These are phyloP conservation scores for Chytridiales sp. DNA, from an alignment of 371 early-diverging fungal species.

Conservation along the genomic window DNA sequence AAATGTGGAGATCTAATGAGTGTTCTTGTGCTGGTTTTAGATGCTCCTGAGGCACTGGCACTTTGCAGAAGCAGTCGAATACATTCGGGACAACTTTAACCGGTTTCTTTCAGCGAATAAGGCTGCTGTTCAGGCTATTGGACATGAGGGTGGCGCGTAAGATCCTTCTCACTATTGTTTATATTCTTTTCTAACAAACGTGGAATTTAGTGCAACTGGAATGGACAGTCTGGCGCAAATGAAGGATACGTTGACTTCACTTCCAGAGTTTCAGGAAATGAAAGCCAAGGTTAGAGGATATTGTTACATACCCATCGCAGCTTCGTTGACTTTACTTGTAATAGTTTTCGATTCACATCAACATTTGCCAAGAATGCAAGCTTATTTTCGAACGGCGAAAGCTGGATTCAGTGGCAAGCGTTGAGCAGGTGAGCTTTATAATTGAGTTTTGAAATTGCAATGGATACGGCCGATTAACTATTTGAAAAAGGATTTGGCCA, in stretches of 20 bases:
- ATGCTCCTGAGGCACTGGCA: slow-evolving; percentile 83
- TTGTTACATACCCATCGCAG: background rate
- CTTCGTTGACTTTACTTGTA: background rate
- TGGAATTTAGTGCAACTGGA: slow-evolving; percentile 14
- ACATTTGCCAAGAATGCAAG: slow-evolving; percentile 88
- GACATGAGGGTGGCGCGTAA: slow-evolving; percentile 27
- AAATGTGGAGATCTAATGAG: background rate
- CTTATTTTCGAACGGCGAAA: slow-evolving; percentile 69
- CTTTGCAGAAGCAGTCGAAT: slow-evolving; percentile 85
- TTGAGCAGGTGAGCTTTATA: slow-evolving; percentile 74
- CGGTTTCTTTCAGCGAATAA: slow-evolving; percentile 68
- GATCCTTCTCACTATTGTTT: background rate
- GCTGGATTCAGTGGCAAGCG: slow-evolving; percentile 66
- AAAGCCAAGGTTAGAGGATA: slow-evolving; percentile 62
- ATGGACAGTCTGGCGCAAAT: slow-evolving; percentile 74
- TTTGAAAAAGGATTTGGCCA: slow-evolving; percentile 74
- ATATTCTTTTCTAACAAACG: background rate
- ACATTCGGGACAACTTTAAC: slow-evolving; percentile 78
- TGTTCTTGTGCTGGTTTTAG: slow-evolving; percentile 14
- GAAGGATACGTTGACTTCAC: slow-evolving; percentile 81
- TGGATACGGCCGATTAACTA: background rate
- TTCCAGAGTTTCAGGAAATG: slow-evolving; percentile 93
- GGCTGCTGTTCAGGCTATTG: slow-evolving; percentile 51
- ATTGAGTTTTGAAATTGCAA: background rate
- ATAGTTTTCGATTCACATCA: slow-evolving; percentile 88